Evolutionary conservation across 768 basidiomycete genomes (phyloP).

Genomic region (Ramaria rubella): DNA sequence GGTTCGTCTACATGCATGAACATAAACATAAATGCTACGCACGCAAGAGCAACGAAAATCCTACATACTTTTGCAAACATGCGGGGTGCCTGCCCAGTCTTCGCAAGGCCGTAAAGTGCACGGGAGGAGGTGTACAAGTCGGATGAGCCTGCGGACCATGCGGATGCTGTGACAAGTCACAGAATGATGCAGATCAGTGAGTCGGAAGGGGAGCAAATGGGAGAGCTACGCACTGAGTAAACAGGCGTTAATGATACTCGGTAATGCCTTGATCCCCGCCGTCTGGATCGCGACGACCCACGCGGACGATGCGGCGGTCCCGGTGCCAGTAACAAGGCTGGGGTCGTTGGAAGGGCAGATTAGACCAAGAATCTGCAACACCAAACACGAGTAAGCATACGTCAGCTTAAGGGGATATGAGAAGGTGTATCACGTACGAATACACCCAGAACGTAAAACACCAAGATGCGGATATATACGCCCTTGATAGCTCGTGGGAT

Average conservation of each 20-base stretch:
- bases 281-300: slow-evolving; percentile 77
- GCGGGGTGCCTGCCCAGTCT: slow-evolving; percentile 33
- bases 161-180: slow-evolving; percentile 38
- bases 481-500: slow-evolving; percentile 69
- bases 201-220: background rate
- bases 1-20: background rate
- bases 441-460: slow-evolving; percentile 73
- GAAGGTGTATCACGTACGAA: slow-evolving; percentile 36
- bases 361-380: slow-evolving; percentile 46
- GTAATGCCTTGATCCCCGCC: slow-evolving; percentile 56
- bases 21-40: slow-evolving; percentile 8
- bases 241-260: slow-evolving; percentile 60
- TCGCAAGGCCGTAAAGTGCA: slow-evolving; percentile 33
- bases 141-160: slow-evolving; percentile 68
- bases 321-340: slow-evolving; percentile 40
- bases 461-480: slow-evolving; percentile 73
- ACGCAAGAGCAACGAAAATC: slow-evolving; percentile 28
- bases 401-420: background rate
- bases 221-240: slow-evolving; percentile 43
- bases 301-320: slow-evolving; percentile 72
- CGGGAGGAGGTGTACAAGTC: slow-evolving; percentile 49
- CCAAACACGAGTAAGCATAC: slow-evolving; percentile 19
- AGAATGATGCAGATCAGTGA: slow-evolving; percentile 21
- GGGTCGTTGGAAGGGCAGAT: slow-evolving; percentile 65
- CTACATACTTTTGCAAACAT: slow-evolving; percentile 35